Evolutionary conservation across 2,329 filamentous ascomycete species (phyloP).

Genomic region (Aureobasidium sp.): DNA sequence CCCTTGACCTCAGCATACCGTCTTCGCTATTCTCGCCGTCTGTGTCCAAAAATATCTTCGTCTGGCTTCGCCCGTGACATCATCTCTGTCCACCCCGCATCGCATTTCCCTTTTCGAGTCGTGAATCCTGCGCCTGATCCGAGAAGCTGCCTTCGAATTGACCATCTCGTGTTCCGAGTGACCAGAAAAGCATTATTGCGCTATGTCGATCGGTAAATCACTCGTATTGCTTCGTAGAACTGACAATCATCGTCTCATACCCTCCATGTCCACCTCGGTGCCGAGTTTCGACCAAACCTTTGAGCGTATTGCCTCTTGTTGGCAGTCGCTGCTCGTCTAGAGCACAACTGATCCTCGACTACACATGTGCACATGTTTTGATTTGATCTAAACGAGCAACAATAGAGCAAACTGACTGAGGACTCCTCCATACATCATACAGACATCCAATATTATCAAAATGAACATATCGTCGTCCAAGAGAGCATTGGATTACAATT

Average conservation of each 20-base stretch:
- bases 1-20: neutral
- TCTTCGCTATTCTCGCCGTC: neutral
- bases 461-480: no score
- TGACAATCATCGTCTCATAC: neutral
- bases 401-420: neutral
- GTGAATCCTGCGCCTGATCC: neutral
- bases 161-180: neutral
- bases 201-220: slow-evolving; percentile 1
- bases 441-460: neutral
- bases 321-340: neutral
- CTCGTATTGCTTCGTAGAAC: neutral
- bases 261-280: neutral
- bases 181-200: neutral
- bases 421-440: neutral
- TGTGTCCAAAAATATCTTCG: neutral
- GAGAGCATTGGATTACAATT: neutral
- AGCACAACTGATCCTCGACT: neutral
- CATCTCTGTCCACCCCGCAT: neutral
- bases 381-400: neutral
- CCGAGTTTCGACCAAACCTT: neutral
- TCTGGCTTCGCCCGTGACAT: neutral
- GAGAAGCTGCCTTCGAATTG: neutral
- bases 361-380: neutral
- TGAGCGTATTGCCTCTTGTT: neutral
- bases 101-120: neutral